Evolutionary conservation across 805 yeast species (phyloP), one percentile per base, ranked within the genome.

Genomic region (Yarrowia divulgata): DNA sequence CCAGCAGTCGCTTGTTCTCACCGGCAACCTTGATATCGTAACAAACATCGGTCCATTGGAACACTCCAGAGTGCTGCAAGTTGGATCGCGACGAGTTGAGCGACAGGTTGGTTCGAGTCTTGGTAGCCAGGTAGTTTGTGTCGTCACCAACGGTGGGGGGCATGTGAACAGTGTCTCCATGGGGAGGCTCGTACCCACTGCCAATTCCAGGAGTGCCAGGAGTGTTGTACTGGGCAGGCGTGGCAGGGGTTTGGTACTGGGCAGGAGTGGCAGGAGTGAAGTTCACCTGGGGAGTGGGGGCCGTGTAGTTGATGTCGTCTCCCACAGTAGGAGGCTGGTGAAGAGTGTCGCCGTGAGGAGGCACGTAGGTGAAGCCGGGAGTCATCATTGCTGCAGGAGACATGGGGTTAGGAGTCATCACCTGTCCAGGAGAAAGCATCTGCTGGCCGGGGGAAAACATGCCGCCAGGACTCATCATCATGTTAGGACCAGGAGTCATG

Each of bases 21-120:
- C 78, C 78, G 74, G 88, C 87, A 73, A 88, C 87, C 74, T 85
- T 83, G 70, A 90, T 87, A 71, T 87, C 89, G 76, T 89, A 90
- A 74, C 88, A 85, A 54, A 90, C 87, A 75, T 90, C 85, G 77
- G 85, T 85, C 96, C 96, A 90, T 75, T 88, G 91, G 83, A 89
- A 89, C 49, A 88, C 69, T 16, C 62, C 69, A 14, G 43, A 12
- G 23, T 50, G 50, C 19, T 42, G 40, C 43, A 43, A n/a, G 32
- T 37, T 42, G 10, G 50, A 43, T 18, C 32, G n/a, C 2, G 62
- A 42, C 18, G 69, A 66, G 43, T 37, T 19, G 37, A 37, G 23
- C 8, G 68, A 49, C 29, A 29, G 19, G 39, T 63, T 63, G 46
- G 67, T 45, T 6, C 34, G 57, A 2, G 39, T 16, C 35, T 23